Evolutionary conservation across 1,139 yeast species (phyloP).

Genomic region (Candida smagusa): DNA sequence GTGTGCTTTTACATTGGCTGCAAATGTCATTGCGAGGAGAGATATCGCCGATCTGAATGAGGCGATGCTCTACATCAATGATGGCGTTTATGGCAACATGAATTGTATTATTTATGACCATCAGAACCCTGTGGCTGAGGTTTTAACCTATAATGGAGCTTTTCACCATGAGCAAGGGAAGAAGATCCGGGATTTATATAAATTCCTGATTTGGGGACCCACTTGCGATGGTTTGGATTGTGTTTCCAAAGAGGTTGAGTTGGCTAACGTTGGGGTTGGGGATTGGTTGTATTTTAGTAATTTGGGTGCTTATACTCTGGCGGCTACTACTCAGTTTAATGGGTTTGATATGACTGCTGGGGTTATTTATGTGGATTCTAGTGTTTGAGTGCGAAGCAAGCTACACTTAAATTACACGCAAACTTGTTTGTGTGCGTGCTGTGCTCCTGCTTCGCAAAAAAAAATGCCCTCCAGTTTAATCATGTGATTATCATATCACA

Average conservation of each 20-base stretch:
- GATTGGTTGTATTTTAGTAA: conserved; percentile 89
- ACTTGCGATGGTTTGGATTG: conserved; percentile 97
- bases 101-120: conserved; percentile 93
- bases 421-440: too few relatives aligned
- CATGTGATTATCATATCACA: too few relatives aligned
- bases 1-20: conserved; percentile 79
- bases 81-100: conserved; percentile 94
- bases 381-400: too few relatives aligned
- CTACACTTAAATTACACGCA: too few relatives aligned
- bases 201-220: conserved; percentile 91
- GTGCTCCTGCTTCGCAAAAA: too few relatives aligned
- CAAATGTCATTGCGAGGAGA: conserved; percentile 83
- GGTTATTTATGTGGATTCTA: conserved; percentile 58
- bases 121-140: conserved; percentile 70
- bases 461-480: too few relatives aligned
- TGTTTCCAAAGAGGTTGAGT: conserved; percentile 49
- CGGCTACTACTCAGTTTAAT: conserved; percentile 85
- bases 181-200: conserved; percentile 11
- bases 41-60: conserved; percentile 24
- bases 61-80: conserved; percentile 74
- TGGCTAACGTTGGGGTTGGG: conserved; percentile 71
- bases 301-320: conserved; percentile 91
- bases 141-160: conserved; percentile 52
- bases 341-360: conserved; percentile 70
- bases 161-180: conserved; percentile 38